Evolutionary conservation across 2,329 filamentous ascomycete species (phyloP), one percentile per base, ranked within the genome.

Genomic region (Diaporthe sp.): DNA sequence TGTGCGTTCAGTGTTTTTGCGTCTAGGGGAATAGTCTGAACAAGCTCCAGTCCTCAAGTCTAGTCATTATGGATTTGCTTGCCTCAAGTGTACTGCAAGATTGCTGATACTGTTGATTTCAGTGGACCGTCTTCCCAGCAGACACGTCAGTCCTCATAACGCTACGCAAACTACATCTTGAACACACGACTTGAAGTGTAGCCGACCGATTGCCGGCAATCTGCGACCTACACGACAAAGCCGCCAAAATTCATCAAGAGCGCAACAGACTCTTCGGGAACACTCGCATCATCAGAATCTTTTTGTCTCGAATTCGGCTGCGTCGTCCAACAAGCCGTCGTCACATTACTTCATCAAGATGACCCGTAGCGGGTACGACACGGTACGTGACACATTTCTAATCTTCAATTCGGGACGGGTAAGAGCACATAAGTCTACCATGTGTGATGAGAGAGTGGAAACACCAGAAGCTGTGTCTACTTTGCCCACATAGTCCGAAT

Each of bases 341-440:
- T 9, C 8, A 22, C n/a, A 6, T 42, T 42, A 39, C 34, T 55
- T 8, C 13, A 20, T 51, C 49, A 53, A 70, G 49, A 70, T 70
- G 65, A 70, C 49, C 47, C 65, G 65, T n/a, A 70, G 65, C 65
- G 65, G 65, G 65, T 70, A 70, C n/a, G 65, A 70, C n/a, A 70
- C 65, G 49, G 65, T 70, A 70, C 20, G 65, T 55, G 22, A 55
- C 31, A 42, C 44, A 15, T 20, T 53, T 53, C 15, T 13, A 13
- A 20, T 53, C 20, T 20, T 17, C 15, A 20, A 12, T 2, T 17
- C 4, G 42, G 17, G 2, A 1, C 2, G 15, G 22, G 13, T 20
- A 20, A 51, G 28, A 37, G 28, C 13, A 47, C 13, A 47, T 37
- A 20, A 3, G 2, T 37, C 12, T 37, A 9, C 20, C 22, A 10